Evolutionary conservation across 352 stramenopile genomes (phyloP), one percentile per base, ranked within the genome.

Genomic region (Thalassiosira sp.): DNA sequence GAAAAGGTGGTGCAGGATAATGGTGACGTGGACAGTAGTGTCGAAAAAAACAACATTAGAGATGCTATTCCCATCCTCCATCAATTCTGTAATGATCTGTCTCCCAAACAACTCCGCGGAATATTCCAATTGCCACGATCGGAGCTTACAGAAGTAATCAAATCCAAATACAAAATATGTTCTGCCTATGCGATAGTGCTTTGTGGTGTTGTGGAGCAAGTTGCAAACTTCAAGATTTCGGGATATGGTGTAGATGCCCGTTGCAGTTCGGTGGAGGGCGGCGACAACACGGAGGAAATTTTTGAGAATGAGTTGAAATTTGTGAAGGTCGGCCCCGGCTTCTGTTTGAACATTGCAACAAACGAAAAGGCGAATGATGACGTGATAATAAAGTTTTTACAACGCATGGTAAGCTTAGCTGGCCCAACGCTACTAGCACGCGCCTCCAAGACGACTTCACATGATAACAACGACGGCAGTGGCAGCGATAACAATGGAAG

Each of bases 161-260:
- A 79, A 89, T 7, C 81, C 57, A 78, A 95, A 16, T 96, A 94
- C 42, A 89, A 95, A 40, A 90, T 98, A 63, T 95, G 96, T 73
- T 91, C 89, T 0, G 95, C 94, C 5, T 98, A 97, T 81, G 89
- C 92, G 11, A 95, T 97, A 33, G 94, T 97, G 1, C 86, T 98
- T 24, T 95, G 90, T 70, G 88, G 92, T 5, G 93, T 97, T 33
- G 82, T 95, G 48, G 95, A 98, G 76, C 94, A 97, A 72, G 87
- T 98, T n/a, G 91, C 94, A 5, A 90, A 98, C 64, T 98, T 98
- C 74, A 59, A 90, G 2, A 72, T 94, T 2, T 98, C 95, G 8
- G 88, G 90, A 8, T 98, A 97, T 82, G 85, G 85, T 3, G 43
- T 62, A 6, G 95, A 98, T 82, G 94, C 92, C 16, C 85, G 93